Base-by-base conservation (phyloP, 331 rosid species). In the Acacia concinna region DNA sequence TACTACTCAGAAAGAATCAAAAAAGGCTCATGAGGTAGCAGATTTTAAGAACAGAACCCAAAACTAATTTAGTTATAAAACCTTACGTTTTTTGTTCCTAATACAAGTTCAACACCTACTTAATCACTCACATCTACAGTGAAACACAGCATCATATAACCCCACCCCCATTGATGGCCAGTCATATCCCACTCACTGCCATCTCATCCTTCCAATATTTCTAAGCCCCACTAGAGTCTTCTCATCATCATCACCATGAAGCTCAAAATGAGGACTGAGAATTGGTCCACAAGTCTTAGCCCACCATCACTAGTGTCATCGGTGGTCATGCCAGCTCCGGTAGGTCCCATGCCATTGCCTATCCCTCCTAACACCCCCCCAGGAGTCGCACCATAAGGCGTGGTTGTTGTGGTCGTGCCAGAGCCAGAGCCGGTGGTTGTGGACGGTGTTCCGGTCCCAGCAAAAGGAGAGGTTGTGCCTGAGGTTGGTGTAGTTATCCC, bases 291-390 rank as follows among this genome's bases (percentile, higher is more conserved):
- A 46, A 82, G 89, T 23, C 85, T 87, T 18, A 77, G 44, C 20
- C 88, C 97, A 63, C 84, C 88, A 32, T 83, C 81, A 52, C 93
- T 92, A 44, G 90, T 92, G 1, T 86, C 96, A 72, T 94, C 98
- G 0, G 91, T 56, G 75, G 59, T 89, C 47, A 88, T 79, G 83
- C 97, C 96, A 35, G 88, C 25, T 78, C 92, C 98, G 0, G 97
- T 81, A 40, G 98, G 97, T 43, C 90, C 91, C 79, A 90, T 74
- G 7, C 97, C 92, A 10, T 37, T 81, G 34, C 95, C 91, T 8
- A 87, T 91, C 25, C 97, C 97, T 62, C 98, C 98, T 3, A 89
- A 77, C 41, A 89, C 96, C 23, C 96, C 96, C 23, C 96, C 97
- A 1, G 97, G 98, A 0, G 94, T 85, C 49, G 88, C 20, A 11